Base-by-base conservation (phyloP, 805 yeast species). In the Sungouiozyma ichnusensis region DNA sequence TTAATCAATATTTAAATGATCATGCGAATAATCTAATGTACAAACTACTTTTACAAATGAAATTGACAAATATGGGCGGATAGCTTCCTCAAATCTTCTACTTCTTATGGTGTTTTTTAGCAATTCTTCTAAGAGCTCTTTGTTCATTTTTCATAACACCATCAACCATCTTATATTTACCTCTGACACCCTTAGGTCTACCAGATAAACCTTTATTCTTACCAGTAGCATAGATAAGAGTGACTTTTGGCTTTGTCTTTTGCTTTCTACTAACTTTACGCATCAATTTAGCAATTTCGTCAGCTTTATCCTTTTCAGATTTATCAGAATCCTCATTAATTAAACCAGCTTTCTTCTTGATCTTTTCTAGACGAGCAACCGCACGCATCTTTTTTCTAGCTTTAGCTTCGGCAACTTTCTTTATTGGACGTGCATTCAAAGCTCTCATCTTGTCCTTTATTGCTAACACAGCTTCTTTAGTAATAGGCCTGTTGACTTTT, bases 151-250 rank as follows among this genome's bases (percentile, higher is more conserved):
- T 92, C 82, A 86, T 71, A 16, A 81, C 85, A 72, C 97, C 97
- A 66, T 92, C 99, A 53, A 92, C 97, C 98, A 92, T 92, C 81
- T 85, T 92, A 70, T 92, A 92, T 63, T 85, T 87, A 67, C 99
- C 99, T 64, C 80, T 86, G 52, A 92, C 78, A 63, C 98, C 99
- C 67, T 77, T 82, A 35, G 99, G 99, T 69, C 99, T 82, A 43
- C 98, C 98, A 52, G 84, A 71, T 40, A 88, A 67, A 45, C 95
- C 95, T 62, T 70, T 83, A 65, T 92, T 88, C 32, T 69, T 62
- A 56, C 97, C 97, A 39, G 70, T 67, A 8, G 99, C 97, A 52
- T 78, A 87, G 47, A 92, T 95, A 46, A 86, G 74, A 1, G 94
- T 85, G 33, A 86, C 85, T 72, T 82, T 79, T 19, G 95, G 95